Evolutionary conservation across 768 basidiomycete genomes (phyloP), one percentile per base, ranked within the genome.

Genomic region (Hygrocybe coccinea): DNA sequence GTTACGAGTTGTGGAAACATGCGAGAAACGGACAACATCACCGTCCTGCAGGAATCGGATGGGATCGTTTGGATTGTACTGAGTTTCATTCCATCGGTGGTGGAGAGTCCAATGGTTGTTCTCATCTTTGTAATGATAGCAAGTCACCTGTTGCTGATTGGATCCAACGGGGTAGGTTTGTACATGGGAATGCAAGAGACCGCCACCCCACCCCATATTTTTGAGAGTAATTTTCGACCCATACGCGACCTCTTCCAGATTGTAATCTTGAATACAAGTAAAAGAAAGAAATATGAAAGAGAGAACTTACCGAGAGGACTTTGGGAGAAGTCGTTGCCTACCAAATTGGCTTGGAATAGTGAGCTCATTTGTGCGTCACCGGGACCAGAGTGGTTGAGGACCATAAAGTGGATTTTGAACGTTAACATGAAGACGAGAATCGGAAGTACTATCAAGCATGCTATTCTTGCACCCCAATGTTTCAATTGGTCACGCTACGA

Each of bases 311-410:
- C 89, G 2, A 97, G 82, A 11, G 97, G 97, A 63, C 94, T 94
- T 62, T 76, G 74, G n/a, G 84, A 71, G 71, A 97, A 98, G 67
- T 97, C 92, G 65, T 97, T 99, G 14, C 97, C 97, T 34, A 82
- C 79, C 2, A 99, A 80, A 62, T 97, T 92, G 22, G 97, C 95
- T 69, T 99, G 97, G 82, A 99, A 99, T 17, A 98, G 78, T 7
- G 93, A 97, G 68, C 89, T 92, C 95, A 99, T 99, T 69, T 98
- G 95, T 1, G 95, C 89, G 66, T 99, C 95, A 14, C 95, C 97
- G 19, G 97, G 91, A 37, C 95, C 95, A 12, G 91, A 88, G 60
- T 93, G 91, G 68, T 91, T 95, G 50, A 99, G 76, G 59, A 99
- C 80, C 68, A 97, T 68, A 76, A 99, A 99, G 69, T 99, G 97